Base-by-base conservation (phyloP, 805 yeast genomes). In the Jamesozyma hellenica region DNA sequence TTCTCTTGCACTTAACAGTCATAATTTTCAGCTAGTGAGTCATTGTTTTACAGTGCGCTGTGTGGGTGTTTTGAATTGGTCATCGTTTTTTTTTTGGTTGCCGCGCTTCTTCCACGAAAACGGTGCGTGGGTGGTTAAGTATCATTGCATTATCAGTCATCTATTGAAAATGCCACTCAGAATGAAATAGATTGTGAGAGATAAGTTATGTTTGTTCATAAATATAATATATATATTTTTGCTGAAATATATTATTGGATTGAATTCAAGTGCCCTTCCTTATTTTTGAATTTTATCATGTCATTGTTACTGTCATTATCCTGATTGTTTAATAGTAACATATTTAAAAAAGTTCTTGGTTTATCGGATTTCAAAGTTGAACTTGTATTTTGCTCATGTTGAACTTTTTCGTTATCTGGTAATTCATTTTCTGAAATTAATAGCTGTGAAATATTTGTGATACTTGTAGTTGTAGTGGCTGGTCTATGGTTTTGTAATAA, bases 331-430 rank as follows among this genome's bases (percentile, higher is more conserved):
- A 51, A 35, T n/a, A 52, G 32, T 32, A 53, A 28, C 44, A 53
- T 46, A 33, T 52, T 55, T 8, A 49, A 52, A 38, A 55, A 45
- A 9, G 56, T 48, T 27, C 56, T 48, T 27, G 58, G 53, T 15
- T 58, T 52, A 23, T 45, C 56, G 7, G 31, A 23, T 6, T 23
- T 21, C 15, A 11, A 28, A 23, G n/a, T 28, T 4, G n/a, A 18
- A 28, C 28, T 32, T 19, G 15, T 18, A 10, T 21, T 33, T n/a
- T 29, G 23, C 8, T 21, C 8, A 6, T 5, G 8, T 21, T 8
- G 23, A 15, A n/a, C n/a, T n/a, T 29, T 29, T 17, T 15, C 10
- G 7, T n/a, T 9, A 29, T 29, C 17, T 29, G 16, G 15, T n/a
- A 29, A 29, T 29, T 29, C 34, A n/a, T 30, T 23, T 30, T 30